phyloP scores from a whole-genome alignment of 2,329 filamentous ascomycete genomes.

The Aspergillus aculeatus region DNA sequence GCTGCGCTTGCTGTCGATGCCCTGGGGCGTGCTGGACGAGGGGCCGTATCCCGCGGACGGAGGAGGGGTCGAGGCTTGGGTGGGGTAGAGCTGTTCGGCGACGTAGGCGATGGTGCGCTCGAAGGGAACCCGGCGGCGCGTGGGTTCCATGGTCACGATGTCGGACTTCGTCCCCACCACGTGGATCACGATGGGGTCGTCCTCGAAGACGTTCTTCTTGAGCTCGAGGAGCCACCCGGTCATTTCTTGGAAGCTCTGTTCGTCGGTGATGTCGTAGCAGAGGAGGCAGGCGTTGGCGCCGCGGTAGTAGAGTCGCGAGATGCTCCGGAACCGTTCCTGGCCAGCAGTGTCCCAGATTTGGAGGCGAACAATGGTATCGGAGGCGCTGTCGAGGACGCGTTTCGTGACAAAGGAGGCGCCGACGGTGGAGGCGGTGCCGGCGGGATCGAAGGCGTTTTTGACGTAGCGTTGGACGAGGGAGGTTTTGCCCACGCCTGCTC shows the following conservation, averaged over 20 bases:
- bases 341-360: constrained; percentile 97
- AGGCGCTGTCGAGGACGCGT: constrained; percentile 76
- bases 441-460: constrained; percentile 45
- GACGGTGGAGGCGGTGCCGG: constrained; percentile 61
- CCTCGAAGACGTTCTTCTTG: constrained; percentile 68
- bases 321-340: constrained; percentile 91
- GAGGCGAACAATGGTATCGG: constrained; percentile 80
- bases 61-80: constrained; percentile 65
- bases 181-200: constrained; percentile 75
- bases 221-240: constrained; percentile 85
- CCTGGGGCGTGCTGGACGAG: constrained; percentile 27
- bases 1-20: constrained; percentile 47
- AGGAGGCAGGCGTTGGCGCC: constrained; percentile 91
- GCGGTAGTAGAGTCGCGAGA: constrained; percentile 93
- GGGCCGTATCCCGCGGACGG: constrained; percentile 55
- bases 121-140: constrained; percentile 79
- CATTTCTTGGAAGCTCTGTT: constrained; percentile 85
- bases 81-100: constrained; percentile 81
- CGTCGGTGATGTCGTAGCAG: constrained; percentile 91
- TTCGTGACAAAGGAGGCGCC: constrained; percentile 79
- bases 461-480: constrained; percentile 53
- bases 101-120: constrained; percentile 95
- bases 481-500: constrained; percentile 53
- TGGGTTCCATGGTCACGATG: constrained; percentile 80
- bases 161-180: constrained; percentile 95